These are phyloP conservation scores for Annulohypoxylon moriforme DNA, from an alignment of 495 filamentous ascomycete species.

Conservation along the genomic window DNA sequence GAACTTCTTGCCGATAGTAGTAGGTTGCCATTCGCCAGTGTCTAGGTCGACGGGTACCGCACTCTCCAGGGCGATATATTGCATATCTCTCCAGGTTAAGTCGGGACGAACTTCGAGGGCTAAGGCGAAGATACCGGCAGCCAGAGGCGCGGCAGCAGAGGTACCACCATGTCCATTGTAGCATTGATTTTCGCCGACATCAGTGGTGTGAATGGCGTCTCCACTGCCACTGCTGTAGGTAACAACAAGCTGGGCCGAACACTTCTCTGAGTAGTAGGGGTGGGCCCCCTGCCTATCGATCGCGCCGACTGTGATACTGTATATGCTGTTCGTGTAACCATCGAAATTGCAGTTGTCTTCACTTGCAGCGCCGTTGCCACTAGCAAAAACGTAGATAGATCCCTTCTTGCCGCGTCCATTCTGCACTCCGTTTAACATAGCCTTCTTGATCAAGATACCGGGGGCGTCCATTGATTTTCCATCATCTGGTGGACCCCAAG, in stretches of 20 bases:
- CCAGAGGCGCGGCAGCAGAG: conserved; percentile 94
- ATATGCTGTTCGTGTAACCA: conserved; percentile 99
- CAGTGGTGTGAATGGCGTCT: conserved; percentile 94
- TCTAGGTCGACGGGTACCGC: conserved; percentile 83
- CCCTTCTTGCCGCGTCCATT: conserved; percentile 84
- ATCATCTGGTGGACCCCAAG: conserved; percentile 96
- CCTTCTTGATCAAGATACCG: conserved; percentile 84
- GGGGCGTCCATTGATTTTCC: conserved; percentile 94
- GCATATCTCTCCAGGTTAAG: conserved; percentile 92
- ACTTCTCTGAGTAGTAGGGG: conserved; percentile 94
- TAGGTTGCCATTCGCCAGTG: conserved; percentile 79
- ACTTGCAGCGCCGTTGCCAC: conserved; percentile 87
- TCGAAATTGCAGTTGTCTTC: conserved; percentile 99
- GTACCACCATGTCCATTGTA: conserved; percentile 86
- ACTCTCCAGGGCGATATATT: conserved; percentile 87
- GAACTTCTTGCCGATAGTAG: conserved; percentile 82
- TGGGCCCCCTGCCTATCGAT: conserved; percentile 87
- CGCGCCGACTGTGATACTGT: conserved; percentile 95
- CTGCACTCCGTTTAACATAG: conserved; percentile 92
- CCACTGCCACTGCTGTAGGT: conserved; percentile 93
- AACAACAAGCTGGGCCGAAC: conserved; percentile 93
- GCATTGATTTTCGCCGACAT: conserved; percentile 86
- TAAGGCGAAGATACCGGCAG: conserved; percentile 92
- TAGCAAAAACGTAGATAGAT: conserved; percentile 97
- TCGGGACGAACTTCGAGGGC: conserved; percentile 87